Conservation (phyloP, 768 basidiomycete genomes). For the Lactarius quietus region DNA sequence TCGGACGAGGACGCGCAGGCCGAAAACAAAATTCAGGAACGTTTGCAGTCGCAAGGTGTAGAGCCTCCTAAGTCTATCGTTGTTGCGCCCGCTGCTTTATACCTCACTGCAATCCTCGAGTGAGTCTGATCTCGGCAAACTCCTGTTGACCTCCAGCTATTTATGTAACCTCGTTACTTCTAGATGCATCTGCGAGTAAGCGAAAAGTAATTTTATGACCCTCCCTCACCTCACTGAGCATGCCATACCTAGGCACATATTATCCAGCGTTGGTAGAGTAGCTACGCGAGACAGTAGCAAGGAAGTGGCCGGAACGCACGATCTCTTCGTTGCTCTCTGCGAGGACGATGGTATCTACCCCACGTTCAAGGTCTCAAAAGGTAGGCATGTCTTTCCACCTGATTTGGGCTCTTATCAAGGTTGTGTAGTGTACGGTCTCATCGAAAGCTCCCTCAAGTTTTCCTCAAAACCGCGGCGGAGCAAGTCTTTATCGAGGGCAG, state of each 20-base stretch:
- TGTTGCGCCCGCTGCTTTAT: constrained; percentile 79
- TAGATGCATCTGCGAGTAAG: constrained; percentile 87
- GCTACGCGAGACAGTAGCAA: constrained; percentile 83
- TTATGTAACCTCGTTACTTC: constrained; percentile 28
- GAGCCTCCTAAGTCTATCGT: constrained; percentile 43
- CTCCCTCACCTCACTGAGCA: constrained; percentile 15
- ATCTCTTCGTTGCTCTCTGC: constrained; percentile 83
- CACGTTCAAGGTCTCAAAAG: constrained; percentile 82
- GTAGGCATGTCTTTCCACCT: constrained; percentile 40
- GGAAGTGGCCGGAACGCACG: constrained; percentile 67
- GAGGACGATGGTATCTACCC: constrained; percentile 87
- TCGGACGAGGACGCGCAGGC: constrained; percentile 68
- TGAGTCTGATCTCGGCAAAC: constrained; percentile 42
- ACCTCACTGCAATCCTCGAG: constrained; percentile 92
- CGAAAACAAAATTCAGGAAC: constrained; percentile 59
- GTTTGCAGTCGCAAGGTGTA: constrained; percentile 46
- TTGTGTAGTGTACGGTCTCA: constrained; percentile 40
- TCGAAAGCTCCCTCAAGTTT: constrained; percentile 27
- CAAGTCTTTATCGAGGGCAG: constrained; percentile 18
- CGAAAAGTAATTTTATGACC: constrained; percentile 26
- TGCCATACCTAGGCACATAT: constrained; percentile 59
- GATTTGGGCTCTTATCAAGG: background rate
- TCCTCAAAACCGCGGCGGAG: constrained; percentile 16
- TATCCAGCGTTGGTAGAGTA: constrained; percentile 80
- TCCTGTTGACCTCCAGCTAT: background rate